Base-by-base conservation (phyloP, 2,329 filamentous ascomycete genomes). In the Periglandula ipomoeae region DNA sequence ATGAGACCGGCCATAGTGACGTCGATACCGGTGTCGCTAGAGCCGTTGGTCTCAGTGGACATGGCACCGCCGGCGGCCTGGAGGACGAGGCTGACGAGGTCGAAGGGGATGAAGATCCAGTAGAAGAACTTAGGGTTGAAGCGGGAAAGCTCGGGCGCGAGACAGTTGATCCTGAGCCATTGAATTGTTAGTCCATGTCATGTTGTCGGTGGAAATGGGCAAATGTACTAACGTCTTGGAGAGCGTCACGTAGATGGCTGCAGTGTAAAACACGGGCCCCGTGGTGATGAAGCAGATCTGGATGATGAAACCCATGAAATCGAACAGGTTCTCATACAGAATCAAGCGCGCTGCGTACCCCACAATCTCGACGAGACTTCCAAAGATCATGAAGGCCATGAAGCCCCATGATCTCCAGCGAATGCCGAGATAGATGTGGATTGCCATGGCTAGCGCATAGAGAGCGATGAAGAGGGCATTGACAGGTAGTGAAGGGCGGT, bases 201-300 rank as follows among this genome's bases (percentile, higher is more conserved):
- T n/a, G n/a, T n/a, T n/a, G 7, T 10, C 19, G 20, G 38, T 20
- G 5, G 19, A 22, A 13, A 22, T 20, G 22, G 11, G 22, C 4
- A 4, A n/a, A 41, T 5, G 4, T 15, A 54, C 61, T 55, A 41
- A 69, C 66, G 59, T 62, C 53, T 65, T 67, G 34, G 64, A 62
- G 4, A 84, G 68, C 11, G 78, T 82, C 24, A 85, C 72, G 58
- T 86, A 86, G 47, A 85, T 78, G 27, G 78, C 78, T 1, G 81
- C 81, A 7, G 77, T 53, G 70, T 81, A 68, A 19, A 61, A 68
- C 0, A 68, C 65, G 9, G 66, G 66, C 0, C 60, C 66, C 5
- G 50, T 57, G 0, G 78, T 82, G 22, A 68, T 59, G 47, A 58
- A 68, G 61, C 56, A 60, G 53, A 84, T 82, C 61, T 85, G 79